These are phyloP conservation scores for Bacidia rubella DNA, from an alignment of 495 filamentous ascomycete species.

Conservation along the genomic window DNA sequence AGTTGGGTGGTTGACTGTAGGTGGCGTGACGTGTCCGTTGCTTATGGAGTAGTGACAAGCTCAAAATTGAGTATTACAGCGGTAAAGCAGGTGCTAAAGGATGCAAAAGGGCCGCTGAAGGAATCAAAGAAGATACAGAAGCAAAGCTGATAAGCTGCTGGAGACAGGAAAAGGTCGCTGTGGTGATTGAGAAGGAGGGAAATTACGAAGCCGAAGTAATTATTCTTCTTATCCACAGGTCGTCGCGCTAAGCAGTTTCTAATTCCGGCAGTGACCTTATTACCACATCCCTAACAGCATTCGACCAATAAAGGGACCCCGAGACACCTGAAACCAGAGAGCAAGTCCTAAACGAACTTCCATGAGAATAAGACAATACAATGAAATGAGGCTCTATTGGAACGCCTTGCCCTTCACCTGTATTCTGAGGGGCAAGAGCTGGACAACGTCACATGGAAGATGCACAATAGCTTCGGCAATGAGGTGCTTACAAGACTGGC, in stretches of 20 bases:
- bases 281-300: no score
- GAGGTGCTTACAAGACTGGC: no score
- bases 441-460: no score
- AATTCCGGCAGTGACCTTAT: no score
- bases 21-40: not conserved
- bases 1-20: not conserved
- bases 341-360: no score
- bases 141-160: constrained; percentile 11
- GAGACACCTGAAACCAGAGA: no score
- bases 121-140: constrained; percentile 21
- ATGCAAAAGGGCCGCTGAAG: constrained; percentile 20
- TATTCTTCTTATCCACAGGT: not conserved
- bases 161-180: constrained; percentile 8
- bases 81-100: not conserved
- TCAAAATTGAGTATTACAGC: not conserved
- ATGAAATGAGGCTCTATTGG: no score
- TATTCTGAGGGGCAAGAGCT: no score
- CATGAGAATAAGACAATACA: no score
- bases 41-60: not conserved
- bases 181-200: not conserved
- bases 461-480: no score
- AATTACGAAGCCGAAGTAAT: not conserved
- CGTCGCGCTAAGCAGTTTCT: not conserved
- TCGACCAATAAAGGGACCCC: no score
- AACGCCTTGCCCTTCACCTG: no score